Evolutionary conservation across 2,329 filamentous ascomycete species (phyloP), one percentile per base, ranked within the genome.

Genomic region (Pleoardoris graminearum): DNA sequence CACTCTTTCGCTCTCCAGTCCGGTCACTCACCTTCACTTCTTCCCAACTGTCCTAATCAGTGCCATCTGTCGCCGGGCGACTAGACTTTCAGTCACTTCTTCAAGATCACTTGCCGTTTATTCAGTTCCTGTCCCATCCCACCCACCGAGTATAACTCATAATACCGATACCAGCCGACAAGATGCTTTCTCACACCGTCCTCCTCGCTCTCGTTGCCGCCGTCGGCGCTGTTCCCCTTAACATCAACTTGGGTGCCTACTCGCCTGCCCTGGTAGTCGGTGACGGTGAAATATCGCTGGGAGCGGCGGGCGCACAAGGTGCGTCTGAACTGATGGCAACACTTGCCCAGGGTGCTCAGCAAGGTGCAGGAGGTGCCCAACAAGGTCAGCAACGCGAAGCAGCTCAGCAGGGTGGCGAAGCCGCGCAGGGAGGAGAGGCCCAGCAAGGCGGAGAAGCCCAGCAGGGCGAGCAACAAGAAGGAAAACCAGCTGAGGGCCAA

Each of bases 241-340:
- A 80, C 74, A 80, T 80, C 76, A 80, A 80, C 69, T 72, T 80
- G 47, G 78, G 78, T 48, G 77, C 78, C 27, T 80, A 79, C 63
- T 80, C 78, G 37, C 78, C 78, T 44, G 78, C 78, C 59, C 61
- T 80, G 71, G 78, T 80, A 70, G 78, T 80, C 70, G 78, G 78
- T 78, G 78, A 80, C 73, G 78, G 78, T 70, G 78, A 78, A 66
- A 80, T 80, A 51, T 77, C 77, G 44, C 77, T 80, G 48, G 76
- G 74, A 53, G 74, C 70, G 3, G 74, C 27, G 30, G 44, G 44
- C 7, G 44, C 70, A 44, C 70, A 72, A 66, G 69, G 68, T 54
- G 77, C 75, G 14, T 72, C 71, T 30, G 67, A 72, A 50, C 58
- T 79, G 57, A 77, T 80, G 70, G 70, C 75, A 33, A 76, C 77